Conservation (phyloP, 306 rosid genomes). For the Sesbania bispinosa region DNA sequence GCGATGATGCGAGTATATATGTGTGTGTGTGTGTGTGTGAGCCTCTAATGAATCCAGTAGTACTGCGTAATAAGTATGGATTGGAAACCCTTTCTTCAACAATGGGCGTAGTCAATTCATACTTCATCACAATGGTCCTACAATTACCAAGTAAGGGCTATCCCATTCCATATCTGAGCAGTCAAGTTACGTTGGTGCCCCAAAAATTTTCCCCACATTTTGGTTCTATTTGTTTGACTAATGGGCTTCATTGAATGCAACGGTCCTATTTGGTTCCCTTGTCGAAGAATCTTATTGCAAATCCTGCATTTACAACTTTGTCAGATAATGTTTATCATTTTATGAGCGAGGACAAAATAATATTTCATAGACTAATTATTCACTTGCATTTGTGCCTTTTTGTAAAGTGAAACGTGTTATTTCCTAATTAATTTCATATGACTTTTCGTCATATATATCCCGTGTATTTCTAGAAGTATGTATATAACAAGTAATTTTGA, state of each 20-base stretch:
- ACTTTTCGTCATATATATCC: background rate
- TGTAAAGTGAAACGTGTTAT: background rate
- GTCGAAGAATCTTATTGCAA: slow-evolving; percentile 37
- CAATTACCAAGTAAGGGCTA: background rate
- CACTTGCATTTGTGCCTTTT: background rate
- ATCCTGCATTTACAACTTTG: slow-evolving; percentile 34
- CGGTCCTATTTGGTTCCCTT: slow-evolving; percentile 27
- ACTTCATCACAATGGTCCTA: slow-evolving; percentile 41
- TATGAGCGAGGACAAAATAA: background rate
- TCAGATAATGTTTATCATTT: slow-evolving; percentile 35
- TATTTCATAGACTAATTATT: background rate
- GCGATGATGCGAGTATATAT: background rate
- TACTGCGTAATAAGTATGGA: slow-evolving; percentile 31
- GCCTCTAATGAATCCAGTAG: background rate
- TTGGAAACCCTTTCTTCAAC: slow-evolving; percentile 28
- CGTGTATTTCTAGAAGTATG: background rate
- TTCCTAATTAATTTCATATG: background rate
- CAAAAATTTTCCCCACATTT: background rate
- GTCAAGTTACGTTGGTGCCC: slow-evolving; percentile 9
- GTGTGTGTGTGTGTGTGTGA: background rate
- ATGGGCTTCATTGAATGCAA: slow-evolving; percentile 27
- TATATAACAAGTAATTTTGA: background rate
- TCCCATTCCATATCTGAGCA: slow-evolving; percentile 18
- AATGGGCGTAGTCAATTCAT: slow-evolving; percentile 56
- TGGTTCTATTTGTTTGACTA: slow-evolving; percentile 30